Evolutionary conservation across 2,329 filamentous ascomycete genomes (phyloP), one percentile per base, ranked within the genome.

Genomic region (Curvularia lunata): DNA sequence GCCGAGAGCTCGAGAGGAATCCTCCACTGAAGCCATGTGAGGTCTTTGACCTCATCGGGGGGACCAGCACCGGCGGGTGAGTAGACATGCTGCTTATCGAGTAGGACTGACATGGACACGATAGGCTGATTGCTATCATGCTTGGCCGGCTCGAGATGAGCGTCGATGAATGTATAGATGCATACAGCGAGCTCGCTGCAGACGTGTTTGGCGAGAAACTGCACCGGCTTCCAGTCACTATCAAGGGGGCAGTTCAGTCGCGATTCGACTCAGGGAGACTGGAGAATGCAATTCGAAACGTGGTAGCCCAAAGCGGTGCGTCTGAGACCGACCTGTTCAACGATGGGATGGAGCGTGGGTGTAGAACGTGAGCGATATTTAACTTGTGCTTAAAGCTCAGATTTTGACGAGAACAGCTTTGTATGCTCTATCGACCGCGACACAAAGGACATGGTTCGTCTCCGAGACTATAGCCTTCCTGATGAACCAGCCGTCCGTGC

Each of bases 51-150:
- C 47, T 70, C 1, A 70, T 71, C 13, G 62, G 65, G 4, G 66
- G 66, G 2, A 70, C 66, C 2, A 67, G 60, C 49, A 69, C 62
- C 1, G 65, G 62, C 41, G 64, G 66, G 64, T 65, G 45, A 1
- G 58, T 55, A 10, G 28, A n/a, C n/a, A n/a, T n/a, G n/a, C n/a
- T n/a, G n/a, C n/a, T n/a, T n/a, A n/a, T n/a, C n/a, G n/a, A n/a
- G n/a, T n/a, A n/a, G n/a, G n/a, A n/a, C 45, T 53, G 2, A 54
- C 42, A 10, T 13, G 18, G 2, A 54, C 42, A 10, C 9, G 18
- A 25, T 40, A 58, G 64, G 1, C 59, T 67, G 0, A 66, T 66
- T 16, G 63, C 65, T 3, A 63, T 67, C 27, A 67, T 66, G 63
- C 59, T 67, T 0, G 65, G 65, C 3, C 51, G 61, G 28, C 63